phyloP scores from a whole-genome alignment of 345 rosid species.

The Pistacia integerrima region DNA sequence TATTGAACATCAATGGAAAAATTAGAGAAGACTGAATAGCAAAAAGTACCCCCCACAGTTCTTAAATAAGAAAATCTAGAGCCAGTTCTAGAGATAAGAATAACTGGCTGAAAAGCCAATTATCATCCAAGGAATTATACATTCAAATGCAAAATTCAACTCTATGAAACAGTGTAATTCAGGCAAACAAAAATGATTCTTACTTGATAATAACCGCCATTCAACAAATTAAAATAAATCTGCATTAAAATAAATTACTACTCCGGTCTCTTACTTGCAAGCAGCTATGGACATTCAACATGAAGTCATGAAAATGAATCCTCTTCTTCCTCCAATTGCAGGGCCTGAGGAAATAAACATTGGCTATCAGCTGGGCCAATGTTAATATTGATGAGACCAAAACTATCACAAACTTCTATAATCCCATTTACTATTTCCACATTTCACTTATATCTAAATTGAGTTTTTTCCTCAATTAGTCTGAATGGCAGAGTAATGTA shows the following conservation, averaged over 20 bases:
- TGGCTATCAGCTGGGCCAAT: slow-evolving; percentile 9
- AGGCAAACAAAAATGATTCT: background rate
- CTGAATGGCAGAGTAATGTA: background rate
- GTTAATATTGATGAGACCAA: background rate
- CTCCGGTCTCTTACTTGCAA: slow-evolving; percentile 62
- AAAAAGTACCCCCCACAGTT: background rate
- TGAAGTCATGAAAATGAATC: slow-evolving; percentile 98
- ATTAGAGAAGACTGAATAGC: background rate
- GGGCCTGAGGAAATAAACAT: slow-evolving; percentile 59
- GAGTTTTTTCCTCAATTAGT: background rate
- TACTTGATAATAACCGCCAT: background rate
- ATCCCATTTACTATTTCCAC: background rate
- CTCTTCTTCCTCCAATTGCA: slow-evolving; percentile 89
- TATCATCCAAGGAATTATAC: background rate
- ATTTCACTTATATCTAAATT: background rate
- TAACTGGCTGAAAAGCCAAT: background rate
- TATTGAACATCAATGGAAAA: background rate
- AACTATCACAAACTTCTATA: slow-evolving; percentile 3
- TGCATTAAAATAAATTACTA: no score
- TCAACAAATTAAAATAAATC: background rate
- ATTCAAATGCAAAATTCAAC: slow-evolving; percentile 1
- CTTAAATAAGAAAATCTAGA: background rate
- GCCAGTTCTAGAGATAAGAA: background rate
- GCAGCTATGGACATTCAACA: slow-evolving; percentile 91
- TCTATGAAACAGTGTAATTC: background rate